Evolutionary conservation across 108 stramenopile genomes (phyloP).

Genomic region (Cyclostephanos tholiformis): DNA sequence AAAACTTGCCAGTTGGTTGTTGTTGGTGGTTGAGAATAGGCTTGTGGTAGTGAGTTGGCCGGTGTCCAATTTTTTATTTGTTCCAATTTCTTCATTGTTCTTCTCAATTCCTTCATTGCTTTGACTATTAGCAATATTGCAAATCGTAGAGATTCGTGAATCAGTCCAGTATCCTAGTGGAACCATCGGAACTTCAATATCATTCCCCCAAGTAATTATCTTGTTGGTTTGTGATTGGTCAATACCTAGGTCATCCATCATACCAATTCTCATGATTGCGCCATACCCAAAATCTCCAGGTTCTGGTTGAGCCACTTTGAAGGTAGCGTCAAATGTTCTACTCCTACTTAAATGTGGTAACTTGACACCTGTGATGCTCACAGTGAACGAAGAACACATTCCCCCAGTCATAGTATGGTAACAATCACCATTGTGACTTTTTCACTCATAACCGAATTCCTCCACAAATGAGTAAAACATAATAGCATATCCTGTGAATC

Average conservation of each 20-base stretch:
- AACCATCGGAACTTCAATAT: constrained; percentile 4
- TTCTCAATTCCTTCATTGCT: not conserved
- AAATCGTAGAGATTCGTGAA: too few species aligned
- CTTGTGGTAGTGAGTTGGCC: not conserved
- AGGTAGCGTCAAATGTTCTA: not conserved
- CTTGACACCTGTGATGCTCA: too few species aligned
- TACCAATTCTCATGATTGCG: not conserved
- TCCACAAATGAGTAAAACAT: not conserved
- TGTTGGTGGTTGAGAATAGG: not conserved
- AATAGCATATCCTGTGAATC: not conserved
- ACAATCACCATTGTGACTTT: too few species aligned
- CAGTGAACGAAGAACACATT: too few species aligned
- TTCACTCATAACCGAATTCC: not conserved
- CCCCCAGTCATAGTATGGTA: too few species aligned
- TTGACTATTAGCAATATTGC: too few species aligned
- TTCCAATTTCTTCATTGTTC: not conserved
- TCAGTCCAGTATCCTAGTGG: constrained; percentile 7
- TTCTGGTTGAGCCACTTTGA: not conserved
- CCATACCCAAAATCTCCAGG: not conserved
- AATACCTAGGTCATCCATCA: constrained; percentile 2
- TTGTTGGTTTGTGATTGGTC: constrained; percentile 8
- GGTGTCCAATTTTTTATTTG: not conserved
- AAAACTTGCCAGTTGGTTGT: not conserved
- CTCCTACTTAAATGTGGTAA: not conserved
- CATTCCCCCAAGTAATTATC: constrained; percentile 22